A percentile compares a stretch with the other conserved stretches of the same genome.
Conservation (phyloP, 1,284 basidiomycete genomes). For the Malassezia dermatis region DNA sequence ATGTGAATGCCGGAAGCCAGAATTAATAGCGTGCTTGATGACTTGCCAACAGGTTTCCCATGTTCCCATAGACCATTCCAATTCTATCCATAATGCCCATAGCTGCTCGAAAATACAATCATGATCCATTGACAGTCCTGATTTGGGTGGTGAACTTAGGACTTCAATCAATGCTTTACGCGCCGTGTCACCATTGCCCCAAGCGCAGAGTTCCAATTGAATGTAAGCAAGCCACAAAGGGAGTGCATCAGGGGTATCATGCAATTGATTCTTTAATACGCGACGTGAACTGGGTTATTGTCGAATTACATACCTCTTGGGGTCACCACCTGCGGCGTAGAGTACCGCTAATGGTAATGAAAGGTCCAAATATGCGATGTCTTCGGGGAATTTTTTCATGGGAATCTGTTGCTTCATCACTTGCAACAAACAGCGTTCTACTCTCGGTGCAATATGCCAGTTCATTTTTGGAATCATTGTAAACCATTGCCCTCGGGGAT, state of each 20-base stretch:
- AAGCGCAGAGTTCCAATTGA: constrained; percentile 5
- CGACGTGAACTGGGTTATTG: background rate
- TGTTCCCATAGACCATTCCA: background rate
- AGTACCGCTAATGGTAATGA: constrained; percentile 2
- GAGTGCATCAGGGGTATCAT: background rate
- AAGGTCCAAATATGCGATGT: background rate
- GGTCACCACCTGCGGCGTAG: background rate
- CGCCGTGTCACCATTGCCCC: background rate
- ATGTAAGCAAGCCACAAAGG: constrained; percentile 14
- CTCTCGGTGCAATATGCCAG: background rate
- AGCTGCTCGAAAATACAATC: background rate
- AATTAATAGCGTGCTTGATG: background rate
- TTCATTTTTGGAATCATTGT: background rate
- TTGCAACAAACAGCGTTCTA: background rate
- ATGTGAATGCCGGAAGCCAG: background rate
- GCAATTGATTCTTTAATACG: constrained; percentile 1
- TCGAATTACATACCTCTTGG: background rate
- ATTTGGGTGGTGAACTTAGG: background rate
- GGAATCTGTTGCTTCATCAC: background rate
- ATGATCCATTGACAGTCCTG: background rate
- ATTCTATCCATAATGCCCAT: constrained; percentile 12
- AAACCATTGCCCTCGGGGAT: constrained; percentile 11
- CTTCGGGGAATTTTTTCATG: background rate
- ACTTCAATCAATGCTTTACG: constrained; percentile 1
- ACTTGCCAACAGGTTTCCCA: background rate